Percentiles rank a stretch among this genome's conserved stretches.
Evolutionary conservation across 495 filamentous ascomycete genomes (phyloP).

Genomic region (Bacidia rubella): DNA sequence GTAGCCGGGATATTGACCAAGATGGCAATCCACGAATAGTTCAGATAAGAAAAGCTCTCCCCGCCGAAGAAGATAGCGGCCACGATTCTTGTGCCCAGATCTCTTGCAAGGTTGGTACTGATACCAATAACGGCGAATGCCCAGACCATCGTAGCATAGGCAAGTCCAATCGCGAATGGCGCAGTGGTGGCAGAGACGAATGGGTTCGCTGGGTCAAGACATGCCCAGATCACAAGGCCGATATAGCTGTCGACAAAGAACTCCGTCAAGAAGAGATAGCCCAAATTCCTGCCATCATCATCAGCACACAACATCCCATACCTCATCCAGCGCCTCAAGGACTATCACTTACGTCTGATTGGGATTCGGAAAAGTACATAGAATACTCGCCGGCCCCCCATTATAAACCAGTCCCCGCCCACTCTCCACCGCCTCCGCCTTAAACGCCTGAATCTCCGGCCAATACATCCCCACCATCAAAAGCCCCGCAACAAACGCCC

Average conservation of each 20-base stretch:
- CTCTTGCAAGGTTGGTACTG: conserved; percentile 38
- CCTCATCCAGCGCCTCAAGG: background rate
- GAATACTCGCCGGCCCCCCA: conserved; percentile 33
- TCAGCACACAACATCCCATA: background rate
- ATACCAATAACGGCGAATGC: conserved; percentile 35
- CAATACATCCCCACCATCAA: conserved; percentile 38
- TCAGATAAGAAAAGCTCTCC: conserved; percentile 31
- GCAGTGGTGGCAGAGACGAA: conserved; percentile 32
- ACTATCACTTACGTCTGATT: conserved; percentile 24
- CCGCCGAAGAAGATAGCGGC: conserved; percentile 41
- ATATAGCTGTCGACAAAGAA: conserved; percentile 41
- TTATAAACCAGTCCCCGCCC: conserved; percentile 28
- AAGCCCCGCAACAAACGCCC: conserved; percentile 36
- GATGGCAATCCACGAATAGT: conserved; percentile 36
- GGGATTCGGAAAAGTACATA: conserved; percentile 31
- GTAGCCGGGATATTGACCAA: conserved; percentile 40
- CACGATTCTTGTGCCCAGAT: conserved; percentile 39
- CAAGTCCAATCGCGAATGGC: conserved; percentile 38
- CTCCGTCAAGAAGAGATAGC: conserved; percentile 39
- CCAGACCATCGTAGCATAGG: conserved; percentile 37
- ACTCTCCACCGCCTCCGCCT: conserved; percentile 19
- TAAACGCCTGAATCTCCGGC: conserved; percentile 30
- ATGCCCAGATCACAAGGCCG: conserved; percentile 39
- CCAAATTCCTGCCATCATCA: conserved; percentile 20
- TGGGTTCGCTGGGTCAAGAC: conserved; percentile 40